Conservation (phyloP, 345 rosid species). For the Camelina hispida region DNA sequence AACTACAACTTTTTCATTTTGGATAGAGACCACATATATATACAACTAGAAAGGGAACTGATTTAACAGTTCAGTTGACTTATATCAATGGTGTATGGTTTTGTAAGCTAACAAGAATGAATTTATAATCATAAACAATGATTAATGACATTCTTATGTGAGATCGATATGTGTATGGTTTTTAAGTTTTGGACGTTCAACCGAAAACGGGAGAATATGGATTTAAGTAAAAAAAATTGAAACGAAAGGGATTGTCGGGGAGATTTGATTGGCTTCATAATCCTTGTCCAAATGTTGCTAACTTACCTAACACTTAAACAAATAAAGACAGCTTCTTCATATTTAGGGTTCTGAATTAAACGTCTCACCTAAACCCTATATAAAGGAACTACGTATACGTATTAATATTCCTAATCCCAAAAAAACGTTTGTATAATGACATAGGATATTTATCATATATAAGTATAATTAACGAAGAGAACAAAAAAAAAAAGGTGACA, state of each 20-base stretch:
- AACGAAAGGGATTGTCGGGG: slow-evolving; percentile 47
- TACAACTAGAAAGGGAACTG: neutral
- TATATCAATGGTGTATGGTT: slow-evolving; percentile 24
- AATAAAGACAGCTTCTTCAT: slow-evolving; percentile 32
- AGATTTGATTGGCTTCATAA: slow-evolving; percentile 43
- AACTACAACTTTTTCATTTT: neutral
- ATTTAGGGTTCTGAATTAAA: slow-evolving; percentile 27
- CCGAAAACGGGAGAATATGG: slow-evolving; percentile 17
- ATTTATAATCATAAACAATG: slow-evolving; percentile 29
- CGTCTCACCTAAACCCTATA: slow-evolving; percentile 41
- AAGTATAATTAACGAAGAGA: neutral
- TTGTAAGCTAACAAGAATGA: slow-evolving; percentile 25
- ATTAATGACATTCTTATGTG: slow-evolving; percentile 7
- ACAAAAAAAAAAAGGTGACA: slow-evolving; percentile 26
- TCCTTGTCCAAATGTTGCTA: slow-evolving; percentile 40
- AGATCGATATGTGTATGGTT: slow-evolving; percentile 18
- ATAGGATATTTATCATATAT: neutral
- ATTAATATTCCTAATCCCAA: neutral
- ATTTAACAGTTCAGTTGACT: slow-evolving; percentile 36
- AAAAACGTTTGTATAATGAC: neutral
- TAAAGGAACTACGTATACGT: slow-evolving; percentile 6
- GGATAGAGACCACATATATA: neutral
- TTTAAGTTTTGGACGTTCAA: slow-evolving; percentile 32
- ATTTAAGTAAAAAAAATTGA: neutral
- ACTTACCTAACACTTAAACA: slow-evolving; percentile 46